phyloP scores from a whole-genome alignment of 2,329 filamentous ascomycete species.

The Neonectria neomacrospora region DNA sequence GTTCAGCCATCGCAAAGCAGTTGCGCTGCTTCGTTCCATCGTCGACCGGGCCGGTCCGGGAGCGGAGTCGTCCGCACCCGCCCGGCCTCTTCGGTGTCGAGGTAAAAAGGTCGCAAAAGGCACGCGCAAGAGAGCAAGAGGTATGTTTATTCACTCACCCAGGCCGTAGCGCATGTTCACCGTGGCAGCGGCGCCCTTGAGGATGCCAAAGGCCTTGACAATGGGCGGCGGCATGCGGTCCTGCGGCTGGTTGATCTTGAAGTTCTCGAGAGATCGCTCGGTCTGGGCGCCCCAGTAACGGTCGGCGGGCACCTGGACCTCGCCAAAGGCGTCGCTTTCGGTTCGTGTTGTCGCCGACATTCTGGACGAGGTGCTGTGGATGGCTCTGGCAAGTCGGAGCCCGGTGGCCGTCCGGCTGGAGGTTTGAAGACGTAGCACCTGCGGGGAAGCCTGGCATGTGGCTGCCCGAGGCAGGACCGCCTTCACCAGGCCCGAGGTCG shows the following conservation, averaged over 20 bases:
- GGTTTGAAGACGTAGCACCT: slow-evolving; percentile 37
- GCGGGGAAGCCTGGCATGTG: slow-evolving; percentile 43
- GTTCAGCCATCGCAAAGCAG: neutral
- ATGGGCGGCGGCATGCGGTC: slow-evolving; percentile 97
- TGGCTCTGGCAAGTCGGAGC: slow-evolving; percentile 39
- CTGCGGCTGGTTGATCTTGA: slow-evolving; percentile 99
- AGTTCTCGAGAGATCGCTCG: slow-evolving; percentile 95
- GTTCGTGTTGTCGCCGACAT: slow-evolving; percentile 76
- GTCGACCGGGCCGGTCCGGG: slow-evolving; percentile 2
- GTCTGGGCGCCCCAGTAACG: slow-evolving; percentile 99
- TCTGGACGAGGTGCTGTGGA: slow-evolving; percentile 59
- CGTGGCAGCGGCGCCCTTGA: slow-evolving; percentile 95
- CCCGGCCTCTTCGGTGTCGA: neutral
- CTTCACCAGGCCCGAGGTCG: slow-evolving; percentile 40
- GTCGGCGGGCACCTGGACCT: slow-evolving; percentile 89
- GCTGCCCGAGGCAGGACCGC: slow-evolving; percentile 40
- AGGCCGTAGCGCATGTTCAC: slow-evolving; percentile 97
- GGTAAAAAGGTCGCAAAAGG: neutral
- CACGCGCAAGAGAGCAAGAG: neutral
- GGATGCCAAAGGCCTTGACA: slow-evolving; percentile 91
- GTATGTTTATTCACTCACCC: slow-evolving; percentile 67
- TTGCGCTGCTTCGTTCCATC: slow-evolving; percentile 1
- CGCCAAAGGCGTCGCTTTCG: slow-evolving; percentile 97
- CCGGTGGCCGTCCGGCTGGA: slow-evolving; percentile 28
- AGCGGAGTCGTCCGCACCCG: neutral